phyloP scores from a whole-genome alignment of 2,329 filamentous ascomycete genomes.

The Aspergillus ustus region DNA sequence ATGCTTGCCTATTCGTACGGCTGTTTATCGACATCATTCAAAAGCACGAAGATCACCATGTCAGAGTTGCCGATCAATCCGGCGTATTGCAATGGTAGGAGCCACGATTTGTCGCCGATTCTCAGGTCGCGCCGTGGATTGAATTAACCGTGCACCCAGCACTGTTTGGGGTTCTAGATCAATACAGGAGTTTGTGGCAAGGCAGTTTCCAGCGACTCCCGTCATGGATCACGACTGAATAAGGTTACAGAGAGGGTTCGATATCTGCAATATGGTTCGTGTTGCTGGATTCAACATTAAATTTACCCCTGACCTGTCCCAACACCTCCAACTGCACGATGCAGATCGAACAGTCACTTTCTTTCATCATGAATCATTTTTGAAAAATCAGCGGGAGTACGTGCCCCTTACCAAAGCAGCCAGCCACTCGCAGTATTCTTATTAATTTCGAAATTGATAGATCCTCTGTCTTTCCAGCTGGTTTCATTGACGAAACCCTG shows the following conservation, averaged over 20 bases:
- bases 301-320: slow-evolving; percentile 48
- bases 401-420: background rate
- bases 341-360: slow-evolving; percentile 46
- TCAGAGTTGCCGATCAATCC: too few species aligned
- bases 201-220: background rate
- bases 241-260: background rate
- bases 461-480: background rate
- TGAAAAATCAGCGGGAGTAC: slow-evolving; percentile 31
- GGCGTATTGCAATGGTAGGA: too few species aligned
- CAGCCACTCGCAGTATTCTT: background rate
- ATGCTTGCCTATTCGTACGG: too few species aligned
- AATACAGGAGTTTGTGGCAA: background rate
- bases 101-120: too few species aligned
- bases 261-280: slow-evolving; percentile 23
- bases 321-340: slow-evolving; percentile 47
- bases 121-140: too few species aligned
- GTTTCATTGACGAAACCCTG: slow-evolving; percentile 2
- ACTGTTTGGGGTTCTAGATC: background rate
- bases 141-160: background rate
- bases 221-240: background rate
- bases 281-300: slow-evolving; percentile 44
- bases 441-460: background rate
- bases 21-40: too few species aligned
- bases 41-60: too few species aligned
- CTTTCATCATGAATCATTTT: slow-evolving; percentile 49